A percentile compares a stretch with the other conserved stretches of the same genome.
phyloP scores from a whole-genome alignment of 805 yeast species.

The Saccharomycopsis oosterbeekiorum region DNA sequence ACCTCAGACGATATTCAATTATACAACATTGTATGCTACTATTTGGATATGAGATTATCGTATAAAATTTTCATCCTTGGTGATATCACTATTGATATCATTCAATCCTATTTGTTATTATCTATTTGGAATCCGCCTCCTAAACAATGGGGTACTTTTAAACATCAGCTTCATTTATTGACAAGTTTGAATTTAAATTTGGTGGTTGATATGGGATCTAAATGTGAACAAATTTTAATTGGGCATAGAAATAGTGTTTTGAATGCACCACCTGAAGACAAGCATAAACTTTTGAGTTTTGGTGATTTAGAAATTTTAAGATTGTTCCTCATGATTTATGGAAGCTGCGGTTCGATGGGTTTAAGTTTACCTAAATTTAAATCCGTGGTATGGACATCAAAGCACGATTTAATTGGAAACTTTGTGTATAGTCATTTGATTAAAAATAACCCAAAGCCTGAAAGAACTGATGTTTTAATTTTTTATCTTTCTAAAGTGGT shows the following conservation, averaged over 20 bases:
- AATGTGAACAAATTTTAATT: conserved; percentile 19
- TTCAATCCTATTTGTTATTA: conserved; percentile 35
- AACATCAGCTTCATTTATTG: conserved; percentile 40
- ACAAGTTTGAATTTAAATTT: conserved; percentile 36
- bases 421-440: conserved; percentile 26
- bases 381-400: conserved; percentile 38
- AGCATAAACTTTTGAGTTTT: conserved; percentile 1
- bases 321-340: conserved; percentile 37
- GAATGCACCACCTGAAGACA: neutral
- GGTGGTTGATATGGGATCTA: conserved; percentile 40
- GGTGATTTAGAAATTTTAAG: conserved; percentile 32
- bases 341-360: conserved; percentile 42
- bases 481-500: conserved; percentile 36
- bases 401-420: conserved; percentile 28
- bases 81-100: conserved; percentile 32
- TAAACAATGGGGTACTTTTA: conserved; percentile 40
- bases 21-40: conserved; percentile 33
- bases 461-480: conserved; percentile 33
- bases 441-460: conserved; percentile 13
- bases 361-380: conserved; percentile 42
- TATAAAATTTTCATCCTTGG: conserved; percentile 35
- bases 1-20: conserved; percentile 31
- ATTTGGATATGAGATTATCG: conserved; percentile 37
- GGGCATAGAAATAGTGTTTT: neutral
- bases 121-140: conserved; percentile 49